These are phyloP conservation scores for Leptographium galeiforme DNA, from an alignment of 2,329 filamentous ascomycete genomes.

Conservation along the genomic window DNA sequence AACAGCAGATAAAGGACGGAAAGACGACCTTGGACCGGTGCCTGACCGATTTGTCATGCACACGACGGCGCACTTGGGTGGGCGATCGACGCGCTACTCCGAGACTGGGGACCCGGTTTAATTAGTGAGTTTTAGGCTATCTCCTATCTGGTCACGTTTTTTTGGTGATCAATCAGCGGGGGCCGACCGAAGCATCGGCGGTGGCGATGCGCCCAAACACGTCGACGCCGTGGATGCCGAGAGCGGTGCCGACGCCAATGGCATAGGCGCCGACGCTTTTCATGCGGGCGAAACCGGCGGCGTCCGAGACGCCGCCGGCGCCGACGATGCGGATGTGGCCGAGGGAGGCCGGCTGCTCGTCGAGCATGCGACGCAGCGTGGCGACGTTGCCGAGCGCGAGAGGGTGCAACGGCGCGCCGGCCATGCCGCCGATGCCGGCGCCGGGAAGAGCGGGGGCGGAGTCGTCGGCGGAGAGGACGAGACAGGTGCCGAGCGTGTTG, in stretches of 20 bases:
- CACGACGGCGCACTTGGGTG: no score
- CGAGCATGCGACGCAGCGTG: conserved; percentile 49
- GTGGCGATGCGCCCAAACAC: conserved; percentile 55
- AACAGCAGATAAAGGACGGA: not conserved
- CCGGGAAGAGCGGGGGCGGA: conserved; percentile 36
- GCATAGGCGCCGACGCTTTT: conserved; percentile 48
- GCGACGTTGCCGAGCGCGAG: conserved; percentile 62
- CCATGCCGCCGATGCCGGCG: conserved; percentile 55
- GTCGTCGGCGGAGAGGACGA: conserved; percentile 31
- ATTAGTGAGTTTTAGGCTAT: no score
- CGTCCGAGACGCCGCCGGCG: conserved; percentile 57
- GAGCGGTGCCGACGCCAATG: conserved; percentile 56
- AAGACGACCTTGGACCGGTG: not conserved
- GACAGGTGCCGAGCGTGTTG: conserved; percentile 57
- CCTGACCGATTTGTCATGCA: not conserved
- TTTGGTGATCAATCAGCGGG: not conserved
- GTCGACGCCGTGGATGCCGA: conserved; percentile 47
- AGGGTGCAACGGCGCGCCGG: conserved; percentile 58
- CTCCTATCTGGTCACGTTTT: not conserved
- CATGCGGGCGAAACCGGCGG: conserved; percentile 51
- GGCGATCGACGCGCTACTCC: no score
- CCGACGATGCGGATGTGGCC: conserved; percentile 52
- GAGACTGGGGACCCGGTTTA: no score
- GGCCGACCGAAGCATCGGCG: not conserved
- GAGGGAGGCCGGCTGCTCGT: conserved; percentile 29